Conservation (phyloP, 2,329 filamentous ascomycete species). For the Sclerotinia glacialis region DNA sequence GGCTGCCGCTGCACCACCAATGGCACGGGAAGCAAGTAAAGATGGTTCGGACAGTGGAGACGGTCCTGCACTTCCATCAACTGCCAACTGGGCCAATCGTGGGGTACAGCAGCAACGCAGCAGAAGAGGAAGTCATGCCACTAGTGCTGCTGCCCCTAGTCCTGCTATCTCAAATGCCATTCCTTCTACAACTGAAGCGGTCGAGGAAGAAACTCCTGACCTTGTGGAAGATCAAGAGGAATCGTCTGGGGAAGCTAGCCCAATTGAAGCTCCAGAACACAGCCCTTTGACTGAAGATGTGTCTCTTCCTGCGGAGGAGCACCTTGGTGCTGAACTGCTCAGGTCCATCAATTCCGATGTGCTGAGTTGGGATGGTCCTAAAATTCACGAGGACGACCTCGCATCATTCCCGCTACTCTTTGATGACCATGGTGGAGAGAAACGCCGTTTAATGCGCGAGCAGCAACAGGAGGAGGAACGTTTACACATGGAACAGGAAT, state of each 20-base stretch:
- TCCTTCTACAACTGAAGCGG: conserved; percentile 52
- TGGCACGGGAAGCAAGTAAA: conserved; percentile 74
- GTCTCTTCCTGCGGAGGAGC: conserved; percentile 29
- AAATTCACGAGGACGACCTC: conserved; percentile 44
- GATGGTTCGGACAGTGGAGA: conserved; percentile 74
- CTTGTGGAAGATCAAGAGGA: conserved; percentile 19
- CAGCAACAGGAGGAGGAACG: conserved; percentile 58
- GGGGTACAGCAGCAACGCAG: conserved; percentile 59
- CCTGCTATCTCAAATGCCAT: conserved; percentile 66
- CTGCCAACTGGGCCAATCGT: conserved; percentile 85
- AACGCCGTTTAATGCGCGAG: conserved; percentile 73
- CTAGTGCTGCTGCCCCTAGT: conserved; percentile 77
- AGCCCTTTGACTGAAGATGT: conserved; percentile 24
- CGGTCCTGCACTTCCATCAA: conserved; percentile 85
- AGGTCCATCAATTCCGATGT: conserved; percentile 48
- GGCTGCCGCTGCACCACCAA: conserved; percentile 53
- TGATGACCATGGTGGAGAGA: conserved; percentile 76
- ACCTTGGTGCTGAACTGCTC: conserved; percentile 43
- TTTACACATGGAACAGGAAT: conserved; percentile 52
- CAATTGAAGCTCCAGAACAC: conserved; percentile 16
- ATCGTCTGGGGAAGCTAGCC: conserved; percentile 22
- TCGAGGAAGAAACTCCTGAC: conserved; percentile 43
- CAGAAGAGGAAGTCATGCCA: conserved; percentile 74
- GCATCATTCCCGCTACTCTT: conserved; percentile 73
- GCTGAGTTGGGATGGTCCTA: conserved; percentile 48